A percentile compares a stretch with the other conserved stretches of the same genome.
These are phyloP conservation scores for Leucosporidium yakuticum DNA, from an alignment of 768 basidiomycete species.

Conservation along the genomic window DNA sequence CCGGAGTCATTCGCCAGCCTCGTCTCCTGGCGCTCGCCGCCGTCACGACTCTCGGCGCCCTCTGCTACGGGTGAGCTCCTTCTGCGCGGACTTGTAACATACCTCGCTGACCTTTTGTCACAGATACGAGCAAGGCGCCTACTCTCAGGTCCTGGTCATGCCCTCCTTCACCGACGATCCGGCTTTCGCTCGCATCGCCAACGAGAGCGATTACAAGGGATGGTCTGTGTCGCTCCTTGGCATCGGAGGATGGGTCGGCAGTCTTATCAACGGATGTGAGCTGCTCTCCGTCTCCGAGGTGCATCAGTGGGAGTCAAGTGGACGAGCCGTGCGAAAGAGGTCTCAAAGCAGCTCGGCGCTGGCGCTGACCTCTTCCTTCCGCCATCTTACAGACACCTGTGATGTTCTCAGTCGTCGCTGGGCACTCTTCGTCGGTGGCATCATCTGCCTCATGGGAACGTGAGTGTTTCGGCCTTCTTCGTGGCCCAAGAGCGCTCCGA, in stretches of 20 bases:
- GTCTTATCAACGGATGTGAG: background rate
- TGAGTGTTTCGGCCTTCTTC: background rate
- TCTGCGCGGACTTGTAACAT: background rate
- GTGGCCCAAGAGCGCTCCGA: too few relatives aligned
- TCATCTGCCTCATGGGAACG: background rate
- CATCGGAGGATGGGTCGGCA: background rate
- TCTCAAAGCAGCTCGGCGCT: too few relatives aligned
- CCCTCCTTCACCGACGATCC: slow-evolving; percentile 1
- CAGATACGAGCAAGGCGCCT: background rate
- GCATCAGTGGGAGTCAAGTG: too few relatives aligned
- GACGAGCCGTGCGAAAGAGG: too few relatives aligned
- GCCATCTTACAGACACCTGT: background rate
- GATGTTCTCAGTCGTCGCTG: background rate
- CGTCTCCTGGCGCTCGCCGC: background rate
- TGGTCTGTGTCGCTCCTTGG: background rate
- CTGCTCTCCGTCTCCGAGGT: too few relatives aligned
- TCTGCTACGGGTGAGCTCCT: background rate
- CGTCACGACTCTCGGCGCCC: background rate
- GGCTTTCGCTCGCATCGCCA: background rate
- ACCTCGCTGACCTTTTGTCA: background rate
- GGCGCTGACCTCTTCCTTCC: too few relatives aligned
- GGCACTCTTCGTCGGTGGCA: background rate
- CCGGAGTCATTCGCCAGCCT: background rate
- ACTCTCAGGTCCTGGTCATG: slow-evolving; percentile 1
- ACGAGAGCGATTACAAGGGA: background rate